Evolutionary conservation across 331 rosid species (phyloP).

Genomic region (Quercus lobata): DNA sequence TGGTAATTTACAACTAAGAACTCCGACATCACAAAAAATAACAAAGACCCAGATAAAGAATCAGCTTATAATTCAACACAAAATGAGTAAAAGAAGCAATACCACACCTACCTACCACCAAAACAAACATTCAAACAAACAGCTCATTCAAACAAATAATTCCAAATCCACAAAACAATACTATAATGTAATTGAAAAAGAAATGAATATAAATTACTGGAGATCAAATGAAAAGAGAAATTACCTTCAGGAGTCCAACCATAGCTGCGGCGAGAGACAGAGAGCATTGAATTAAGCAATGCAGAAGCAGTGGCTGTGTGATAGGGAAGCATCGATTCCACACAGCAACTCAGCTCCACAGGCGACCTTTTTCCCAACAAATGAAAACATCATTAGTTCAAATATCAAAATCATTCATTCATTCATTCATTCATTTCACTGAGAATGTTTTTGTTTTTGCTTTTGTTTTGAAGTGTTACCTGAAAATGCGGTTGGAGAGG

Average conservation of each 20-base stretch:
- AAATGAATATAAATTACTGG: background rate
- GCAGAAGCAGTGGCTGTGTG: constrained; percentile 90
- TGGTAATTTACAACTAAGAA: background rate
- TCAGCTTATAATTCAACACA: background rate
- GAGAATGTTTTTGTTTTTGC: background rate
- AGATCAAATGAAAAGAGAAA: background rate
- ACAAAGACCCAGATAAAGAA: background rate
- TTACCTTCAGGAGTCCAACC: constrained; percentile 88
- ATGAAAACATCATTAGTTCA: background rate
- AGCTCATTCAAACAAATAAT: background rate
- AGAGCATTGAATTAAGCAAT: constrained; percentile 83
- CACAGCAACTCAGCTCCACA: constrained; percentile 69
- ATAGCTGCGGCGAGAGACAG: constrained; percentile 55
- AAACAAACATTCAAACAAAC: background rate
- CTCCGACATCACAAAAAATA: background rate
- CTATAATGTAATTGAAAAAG: background rate
- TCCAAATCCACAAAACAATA: background rate
- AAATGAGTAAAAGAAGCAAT: background rate
- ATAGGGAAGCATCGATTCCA: constrained; percentile 77
- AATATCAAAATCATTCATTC: background rate
- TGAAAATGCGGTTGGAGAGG: constrained; percentile 52
- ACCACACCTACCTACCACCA: background rate
- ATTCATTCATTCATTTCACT: background rate
- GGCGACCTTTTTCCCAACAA: constrained; percentile 43
- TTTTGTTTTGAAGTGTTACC: constrained; percentile 31